Percentiles rank a stretch among this genome's conserved stretches.
phyloP scores from a whole-genome alignment of 768 basidiomycete genomes.

The Tricholoma sp. region DNA sequence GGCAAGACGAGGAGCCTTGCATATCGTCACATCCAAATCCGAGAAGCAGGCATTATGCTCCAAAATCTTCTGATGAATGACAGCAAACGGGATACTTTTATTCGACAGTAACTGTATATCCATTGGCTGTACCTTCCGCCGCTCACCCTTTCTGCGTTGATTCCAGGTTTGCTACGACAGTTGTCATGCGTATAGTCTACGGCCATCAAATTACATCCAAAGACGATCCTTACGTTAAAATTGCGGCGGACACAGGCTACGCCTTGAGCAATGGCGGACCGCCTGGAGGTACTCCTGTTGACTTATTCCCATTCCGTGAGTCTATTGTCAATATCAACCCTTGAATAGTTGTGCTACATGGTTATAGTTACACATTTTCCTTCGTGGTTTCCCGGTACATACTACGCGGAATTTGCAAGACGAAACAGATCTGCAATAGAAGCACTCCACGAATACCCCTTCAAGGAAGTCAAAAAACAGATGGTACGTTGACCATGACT shows the following conservation, averaged over 20 bases:
- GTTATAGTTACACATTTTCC: slow-evolving; percentile 33
- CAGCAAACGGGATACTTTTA: not conserved
- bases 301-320: slow-evolving; percentile 13
- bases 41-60: slow-evolving; percentile 1
- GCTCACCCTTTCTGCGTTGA: not conserved
- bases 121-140: not conserved
- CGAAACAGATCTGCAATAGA: slow-evolving; percentile 22
- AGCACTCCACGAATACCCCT: slow-evolving; percentile 28
- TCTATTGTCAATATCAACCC: not conserved
- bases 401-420: slow-evolving; percentile 28
- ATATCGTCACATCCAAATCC: slow-evolving; percentile 5
- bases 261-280: slow-evolving; percentile 4
- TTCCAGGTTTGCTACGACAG: slow-evolving; percentile 8
- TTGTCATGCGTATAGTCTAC: slow-evolving; percentile 11
- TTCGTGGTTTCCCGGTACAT: slow-evolving; percentile 33
- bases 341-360: not conserved
- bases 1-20: not conserved
- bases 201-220: slow-evolving; percentile 13
- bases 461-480: slow-evolving; percentile 17
- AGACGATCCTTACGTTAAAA: slow-evolving; percentile 12
- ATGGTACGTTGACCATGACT: slow-evolving; percentile 16
- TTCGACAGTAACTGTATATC: slow-evolving; percentile 16
- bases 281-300: slow-evolving; percentile 10
- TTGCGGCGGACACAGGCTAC: slow-evolving; percentile 2
- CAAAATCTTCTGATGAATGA: slow-evolving; percentile 5